Base-by-base conservation (phyloP, 2,329 filamentous ascomycete genomes). In the Penicillium frequentans region DNA sequence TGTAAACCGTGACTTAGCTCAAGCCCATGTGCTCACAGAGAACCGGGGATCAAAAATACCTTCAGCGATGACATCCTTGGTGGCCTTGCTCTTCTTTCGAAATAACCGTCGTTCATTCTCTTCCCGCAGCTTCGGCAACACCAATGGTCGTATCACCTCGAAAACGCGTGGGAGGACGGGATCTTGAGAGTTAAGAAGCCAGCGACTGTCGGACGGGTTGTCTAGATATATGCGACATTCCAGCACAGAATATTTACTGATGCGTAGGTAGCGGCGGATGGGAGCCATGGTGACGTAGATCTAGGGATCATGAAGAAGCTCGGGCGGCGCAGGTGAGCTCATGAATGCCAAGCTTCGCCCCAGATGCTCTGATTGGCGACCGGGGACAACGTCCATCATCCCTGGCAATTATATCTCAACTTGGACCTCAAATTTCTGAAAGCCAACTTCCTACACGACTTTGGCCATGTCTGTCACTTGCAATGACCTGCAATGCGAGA, bases 221-320 rank as follows among this genome's bases (percentile, higher is more conserved):
- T 98, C 93, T 47, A 97, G 86, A 75, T 98, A 98, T 65, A 99
- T 95, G 63, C 93, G 92, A 63, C 91, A 92, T 82, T 99, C 95
- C n/a, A 99, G 84, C 31, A 97, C 92, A 5, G 93, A 96, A 74
- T 91, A 90, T 71, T 93, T 93, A 54, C 90, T 93, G 66, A 98
- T 96, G 52, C 93, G 86, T 54, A 98, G 82, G 73, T 98, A 97
- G 67, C 93, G 86, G 57, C 93, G 87, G 48, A 96, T 86, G 11
- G 93, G 93, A 13, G 92, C 89, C 93, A 97, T 97, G 51, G n/a
- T 58, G 47, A 46, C 11, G 44, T 52, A 37, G 27, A 47, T 5
- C 13, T 29, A 47, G 44, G 27, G 27, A 47, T 31, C 44, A 26
- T 31, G 24, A 27, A 26, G 44, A 46, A 19, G 44, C 23, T 21